Evolutionary conservation across 176 grass and related monocot species (phyloP).

Genomic region (Chloris gayana): DNA sequence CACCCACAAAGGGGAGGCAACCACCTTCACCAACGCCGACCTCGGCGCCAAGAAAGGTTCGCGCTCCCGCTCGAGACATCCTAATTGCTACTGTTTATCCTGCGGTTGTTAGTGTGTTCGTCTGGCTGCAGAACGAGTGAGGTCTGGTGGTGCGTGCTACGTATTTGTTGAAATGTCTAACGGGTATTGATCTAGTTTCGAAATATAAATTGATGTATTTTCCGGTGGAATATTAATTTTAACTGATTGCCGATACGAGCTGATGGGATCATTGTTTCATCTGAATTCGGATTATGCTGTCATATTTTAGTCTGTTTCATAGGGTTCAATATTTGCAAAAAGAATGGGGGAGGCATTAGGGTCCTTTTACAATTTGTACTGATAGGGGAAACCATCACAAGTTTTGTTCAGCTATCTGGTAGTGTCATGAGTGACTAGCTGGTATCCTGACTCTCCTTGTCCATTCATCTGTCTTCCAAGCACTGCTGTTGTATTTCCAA

Average conservation of each 20-base stretch:
- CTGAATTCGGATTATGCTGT: not conserved
- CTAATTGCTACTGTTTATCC: not conserved
- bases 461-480: not conserved
- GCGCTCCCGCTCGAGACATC: not conserved
- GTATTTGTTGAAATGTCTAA: conserved; percentile 14
- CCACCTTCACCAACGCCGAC: conserved; percentile 54
- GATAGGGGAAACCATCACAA: not conserved
- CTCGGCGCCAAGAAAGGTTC: conserved; percentile 65
- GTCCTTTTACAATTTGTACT: not conserved
- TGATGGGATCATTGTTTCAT: not conserved
- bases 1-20: conserved; percentile 43
- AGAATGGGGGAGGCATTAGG: not conserved
- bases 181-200: not conserved
- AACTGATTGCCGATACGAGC: not conserved
- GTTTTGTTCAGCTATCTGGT: not conserved
- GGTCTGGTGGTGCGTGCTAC: not conserved
- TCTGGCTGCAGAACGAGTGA: not conserved
- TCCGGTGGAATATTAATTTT: not conserved
- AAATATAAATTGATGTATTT: not conserved
- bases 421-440: not conserved
- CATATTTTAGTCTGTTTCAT: too few relatives aligned
- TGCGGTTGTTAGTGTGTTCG: not conserved
- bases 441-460: not conserved
- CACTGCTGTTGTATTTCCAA: not conserved
- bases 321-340: too few relatives aligned